Conservation (phyloP, 768 basidiomycete species). For the Tylopilus intermedius region DNA sequence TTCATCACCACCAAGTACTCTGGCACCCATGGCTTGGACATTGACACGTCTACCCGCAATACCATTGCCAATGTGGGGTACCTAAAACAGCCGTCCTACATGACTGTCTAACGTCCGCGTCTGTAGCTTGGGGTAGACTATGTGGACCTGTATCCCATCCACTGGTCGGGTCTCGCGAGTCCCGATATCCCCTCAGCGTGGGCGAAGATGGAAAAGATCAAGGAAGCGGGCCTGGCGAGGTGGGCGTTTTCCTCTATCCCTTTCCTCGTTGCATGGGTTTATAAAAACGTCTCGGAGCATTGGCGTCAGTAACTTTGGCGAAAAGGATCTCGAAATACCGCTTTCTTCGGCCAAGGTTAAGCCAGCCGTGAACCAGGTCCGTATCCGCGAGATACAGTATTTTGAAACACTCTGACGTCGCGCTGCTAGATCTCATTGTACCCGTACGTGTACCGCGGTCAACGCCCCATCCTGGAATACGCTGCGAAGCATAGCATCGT, state of each 20-base stretch:
- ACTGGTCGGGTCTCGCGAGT: conserved; percentile 46
- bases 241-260: conserved; percentile 19
- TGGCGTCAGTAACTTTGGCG: conserved; percentile 66
- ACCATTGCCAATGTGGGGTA: conserved; percentile 50
- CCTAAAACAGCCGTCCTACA: background rate
- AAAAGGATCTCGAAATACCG: conserved; percentile 50
- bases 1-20: conserved; percentile 70
- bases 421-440: conserved; percentile 58
- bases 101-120: background rate
- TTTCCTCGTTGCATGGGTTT: background rate
- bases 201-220: conserved; percentile 60
- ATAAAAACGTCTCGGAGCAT: conserved; percentile 46
- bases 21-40: conserved; percentile 44
- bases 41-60: conserved; percentile 51
- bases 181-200: conserved; percentile 62
- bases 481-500: conserved; percentile 55
- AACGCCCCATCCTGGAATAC: conserved; percentile 54
- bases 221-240: conserved; percentile 56
- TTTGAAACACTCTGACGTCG: background rate
- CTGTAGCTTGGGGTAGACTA: conserved; percentile 56
- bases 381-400: background rate
- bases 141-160: conserved; percentile 71
- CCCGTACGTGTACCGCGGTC: conserved; percentile 60
- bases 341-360: conserved; percentile 56
- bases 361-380: conserved; percentile 69